phyloP scores from a whole-genome alignment of 2,329 filamentous ascomycete genomes.

The Pestalotiopsis sp. region DNA sequence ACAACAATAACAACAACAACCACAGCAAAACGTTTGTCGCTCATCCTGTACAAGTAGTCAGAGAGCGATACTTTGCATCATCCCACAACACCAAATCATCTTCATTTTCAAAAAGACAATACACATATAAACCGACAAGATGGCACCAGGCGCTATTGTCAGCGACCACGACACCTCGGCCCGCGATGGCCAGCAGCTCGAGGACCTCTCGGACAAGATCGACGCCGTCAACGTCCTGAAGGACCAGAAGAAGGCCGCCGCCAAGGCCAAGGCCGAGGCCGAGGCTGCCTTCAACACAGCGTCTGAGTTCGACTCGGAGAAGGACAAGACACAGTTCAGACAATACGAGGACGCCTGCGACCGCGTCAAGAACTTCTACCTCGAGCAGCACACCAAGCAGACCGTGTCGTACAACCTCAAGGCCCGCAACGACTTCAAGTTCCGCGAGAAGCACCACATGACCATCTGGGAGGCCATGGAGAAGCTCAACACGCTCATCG shows the following conservation, averaged over 20 bases:
- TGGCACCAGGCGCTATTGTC: slow-evolving; percentile 32
- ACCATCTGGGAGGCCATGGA: slow-evolving; percentile 90
- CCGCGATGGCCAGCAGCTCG: slow-evolving; percentile 39
- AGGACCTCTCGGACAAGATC: slow-evolving; percentile 47
- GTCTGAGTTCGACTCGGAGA: slow-evolving; percentile 71
- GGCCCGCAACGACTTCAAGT: slow-evolving; percentile 72
- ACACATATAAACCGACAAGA: slow-evolving; percentile 14
- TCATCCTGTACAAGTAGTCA: not conserved
- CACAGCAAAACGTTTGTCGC: not conserved
- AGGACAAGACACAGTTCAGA: slow-evolving; percentile 80
- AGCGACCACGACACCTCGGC: slow-evolving; percentile 23
- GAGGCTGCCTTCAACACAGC: slow-evolving; percentile 36
- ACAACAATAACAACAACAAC: not conserved
- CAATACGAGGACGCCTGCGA: slow-evolving; percentile 84
- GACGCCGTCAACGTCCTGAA: slow-evolving; percentile 59
- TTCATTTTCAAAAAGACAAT: not conserved
- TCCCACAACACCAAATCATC: not conserved
- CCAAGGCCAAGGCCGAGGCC: slow-evolving; percentile 39
- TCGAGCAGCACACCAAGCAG: slow-evolving; percentile 70
- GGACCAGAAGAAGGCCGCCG: slow-evolving; percentile 38
- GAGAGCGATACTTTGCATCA: not conserved
- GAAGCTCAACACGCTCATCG: slow-evolving; percentile 87
- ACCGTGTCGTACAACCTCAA: slow-evolving; percentile 83
- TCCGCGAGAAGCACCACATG: slow-evolving; percentile 68
- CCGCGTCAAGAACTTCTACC: slow-evolving; percentile 85